A percentile compares a stretch with the other conserved stretches of the same genome.
These are phyloP conservation scores for Gossypium stocksii DNA, from an alignment of 345 rosid genomes.

Conservation along the genomic window DNA sequence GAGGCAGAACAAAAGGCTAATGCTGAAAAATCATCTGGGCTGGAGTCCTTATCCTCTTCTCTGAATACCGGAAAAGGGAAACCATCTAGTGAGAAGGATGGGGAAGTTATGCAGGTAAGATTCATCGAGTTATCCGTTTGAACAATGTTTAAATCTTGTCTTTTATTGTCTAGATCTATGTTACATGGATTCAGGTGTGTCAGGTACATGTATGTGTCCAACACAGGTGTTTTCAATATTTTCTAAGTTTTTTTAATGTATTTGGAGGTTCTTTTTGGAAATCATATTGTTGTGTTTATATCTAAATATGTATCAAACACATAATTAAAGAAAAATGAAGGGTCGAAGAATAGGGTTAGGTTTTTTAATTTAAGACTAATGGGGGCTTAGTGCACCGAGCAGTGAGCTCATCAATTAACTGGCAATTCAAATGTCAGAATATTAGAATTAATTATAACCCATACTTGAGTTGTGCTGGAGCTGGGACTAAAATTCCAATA, in stretches of 20 bases:
- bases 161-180: background rate
- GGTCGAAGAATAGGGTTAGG: no score
- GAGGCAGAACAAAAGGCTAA: slow-evolving; percentile 88
- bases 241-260: no score
- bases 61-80: background rate
- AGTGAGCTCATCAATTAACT: no score
- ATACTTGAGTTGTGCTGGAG: background rate
- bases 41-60: slow-evolving; percentile 37
- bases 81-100: background rate
- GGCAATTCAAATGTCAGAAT: background rate
- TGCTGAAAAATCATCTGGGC: slow-evolving; percentile 34
- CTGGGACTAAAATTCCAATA: background rate
- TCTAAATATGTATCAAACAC: no score
- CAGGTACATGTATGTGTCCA: background rate
- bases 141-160: background rate
- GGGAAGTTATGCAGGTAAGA: slow-evolving; percentile 21
- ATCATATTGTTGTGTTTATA: no score
- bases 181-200: background rate
- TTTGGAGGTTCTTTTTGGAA: no score
- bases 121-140: background rate
- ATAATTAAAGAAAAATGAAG: no score
- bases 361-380: background rate
- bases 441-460: background rate
- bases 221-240: background rate
- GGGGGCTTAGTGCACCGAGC: background rate